These are phyloP conservation scores for Yamadazyma epiphylla DNA, from an alignment of 1,139 yeast species.

Conservation along the genomic window DNA sequence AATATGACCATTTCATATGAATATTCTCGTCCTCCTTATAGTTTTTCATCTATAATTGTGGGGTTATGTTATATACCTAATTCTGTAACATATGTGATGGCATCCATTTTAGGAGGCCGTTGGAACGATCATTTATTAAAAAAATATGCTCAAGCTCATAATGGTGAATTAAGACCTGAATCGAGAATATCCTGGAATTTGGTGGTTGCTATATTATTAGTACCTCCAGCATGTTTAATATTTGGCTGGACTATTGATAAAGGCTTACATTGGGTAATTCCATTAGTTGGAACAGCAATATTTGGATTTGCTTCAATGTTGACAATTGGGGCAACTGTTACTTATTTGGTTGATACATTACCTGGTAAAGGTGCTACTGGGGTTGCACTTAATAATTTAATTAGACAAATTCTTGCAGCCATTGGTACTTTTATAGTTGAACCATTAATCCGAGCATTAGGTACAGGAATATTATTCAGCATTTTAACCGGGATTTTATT, in stretches of 20 bases:
- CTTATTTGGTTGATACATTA: conserved; percentile 77
- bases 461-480: conserved; percentile 66
- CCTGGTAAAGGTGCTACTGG: conserved; percentile 92
- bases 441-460: conserved; percentile 60
- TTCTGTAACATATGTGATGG: conserved; percentile 70
- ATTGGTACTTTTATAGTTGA: conserved; percentile 72
- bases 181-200: conserved; percentile 77
- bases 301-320: conserved; percentile 86
- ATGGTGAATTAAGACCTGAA: conserved; percentile 71
- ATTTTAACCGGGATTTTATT: conserved; percentile 59
- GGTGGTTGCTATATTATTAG: conserved; percentile 55
- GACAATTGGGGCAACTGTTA: conserved; percentile 75
- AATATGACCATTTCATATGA: conserved; percentile 69
- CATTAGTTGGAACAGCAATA: conserved; percentile 71
- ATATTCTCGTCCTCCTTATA: conserved; percentile 65
- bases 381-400: conserved; percentile 74
- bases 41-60: conserved; percentile 58
- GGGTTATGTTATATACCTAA: conserved; percentile 83
- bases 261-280: conserved; percentile 70
- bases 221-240: conserved; percentile 64
- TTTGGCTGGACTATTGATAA: conserved; percentile 80
- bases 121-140: conserved; percentile 68
- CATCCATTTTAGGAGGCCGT: conserved; percentile 72
- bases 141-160: conserved; percentile 50
- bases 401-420: conserved; percentile 73